Evolutionary conservation across 2,329 filamentous ascomycete species (phyloP).

Genomic region (Bretziella fagacearum): DNA sequence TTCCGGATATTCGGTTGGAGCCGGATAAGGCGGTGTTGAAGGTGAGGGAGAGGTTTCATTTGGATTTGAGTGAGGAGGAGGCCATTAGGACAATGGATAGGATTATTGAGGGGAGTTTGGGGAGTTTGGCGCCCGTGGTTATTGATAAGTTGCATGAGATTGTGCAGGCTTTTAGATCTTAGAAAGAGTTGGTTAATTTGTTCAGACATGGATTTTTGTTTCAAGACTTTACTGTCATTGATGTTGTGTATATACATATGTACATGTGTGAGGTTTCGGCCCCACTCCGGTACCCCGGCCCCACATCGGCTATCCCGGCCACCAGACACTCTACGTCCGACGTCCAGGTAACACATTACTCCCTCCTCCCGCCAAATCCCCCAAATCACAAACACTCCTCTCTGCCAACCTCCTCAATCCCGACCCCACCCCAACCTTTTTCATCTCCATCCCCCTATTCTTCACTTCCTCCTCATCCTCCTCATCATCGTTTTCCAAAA

Average conservation of each 20-base stretch:
- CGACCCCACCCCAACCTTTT: not conserved
- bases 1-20: slow-evolving; percentile 84
- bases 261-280: not conserved
- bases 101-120: slow-evolving; percentile 79
- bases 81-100: slow-evolving; percentile 75
- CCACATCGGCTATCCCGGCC: not conserved
- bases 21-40: slow-evolving; percentile 89
- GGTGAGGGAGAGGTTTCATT: slow-evolving; percentile 82
- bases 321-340: not conserved
- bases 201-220: not conserved
- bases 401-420: not conserved
- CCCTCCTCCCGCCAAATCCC: not conserved
- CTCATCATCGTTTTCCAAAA: slow-evolving; percentile 1
- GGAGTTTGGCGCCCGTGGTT: slow-evolving; percentile 77
- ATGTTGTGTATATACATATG: not conserved
- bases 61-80: slow-evolving; percentile 84
- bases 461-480: not conserved
- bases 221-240: not conserved
- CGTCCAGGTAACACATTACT: not conserved
- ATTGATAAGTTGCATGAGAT: slow-evolving; percentile 91
- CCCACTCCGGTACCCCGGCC: not conserved
- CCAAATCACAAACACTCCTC: slow-evolving; percentile 2
- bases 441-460: not conserved
- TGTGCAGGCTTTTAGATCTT: slow-evolving; percentile 79
- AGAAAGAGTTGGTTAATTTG: not conserved